A percentile compares a stretch with the other conserved stretches of the same genome.
These are phyloP conservation scores for Poterioochromonas sp. DNA, from an alignment of 352 stramenopile species.

Conservation along the genomic window DNA sequence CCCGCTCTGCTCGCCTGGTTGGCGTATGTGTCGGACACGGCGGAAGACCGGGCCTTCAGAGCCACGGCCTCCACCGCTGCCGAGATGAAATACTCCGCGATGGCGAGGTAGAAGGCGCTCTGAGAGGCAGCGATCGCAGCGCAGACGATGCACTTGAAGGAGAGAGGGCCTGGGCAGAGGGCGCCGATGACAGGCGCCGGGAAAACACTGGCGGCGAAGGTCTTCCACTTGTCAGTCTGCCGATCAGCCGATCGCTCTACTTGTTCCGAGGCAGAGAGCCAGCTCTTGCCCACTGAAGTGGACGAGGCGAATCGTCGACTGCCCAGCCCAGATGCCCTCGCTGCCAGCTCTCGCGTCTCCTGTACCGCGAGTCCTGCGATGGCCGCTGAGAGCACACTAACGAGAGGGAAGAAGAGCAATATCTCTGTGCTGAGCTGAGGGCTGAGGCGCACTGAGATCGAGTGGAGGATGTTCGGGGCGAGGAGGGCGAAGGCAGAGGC, in stretches of 20 bases:
- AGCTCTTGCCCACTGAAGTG: background rate
- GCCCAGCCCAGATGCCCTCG: slow-evolving; percentile 52
- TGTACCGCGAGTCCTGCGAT: slow-evolving; percentile 51
- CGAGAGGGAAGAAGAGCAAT: slow-evolving; percentile 49
- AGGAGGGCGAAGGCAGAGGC: slow-evolving; percentile 46
- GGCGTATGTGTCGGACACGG: slow-evolving; percentile 60
- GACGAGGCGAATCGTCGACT: slow-evolving; percentile 38
- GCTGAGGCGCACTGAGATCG: background rate
- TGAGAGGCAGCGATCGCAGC: slow-evolving; percentile 53
- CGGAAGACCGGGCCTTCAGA: slow-evolving; percentile 53
- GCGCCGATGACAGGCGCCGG: slow-evolving; percentile 52
- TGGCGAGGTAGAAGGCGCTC: slow-evolving; percentile 52
- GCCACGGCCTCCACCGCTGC: slow-evolving; percentile 55
- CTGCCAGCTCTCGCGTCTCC: slow-evolving; percentile 48
- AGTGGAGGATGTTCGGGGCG: slow-evolving; percentile 37
- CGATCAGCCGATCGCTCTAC: background rate
- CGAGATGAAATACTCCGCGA: slow-evolving; percentile 50
- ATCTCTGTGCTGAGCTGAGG: background rate
- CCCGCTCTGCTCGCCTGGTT: slow-evolving; percentile 55
- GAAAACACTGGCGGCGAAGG: slow-evolving; percentile 49
- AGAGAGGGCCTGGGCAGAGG: slow-evolving; percentile 52
- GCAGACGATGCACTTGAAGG: slow-evolving; percentile 54
- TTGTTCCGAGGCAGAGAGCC: background rate
- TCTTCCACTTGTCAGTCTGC: slow-evolving; percentile 46
- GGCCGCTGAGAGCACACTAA: slow-evolving; percentile 50